phyloP scores from a whole-genome alignment of 148 eudicot species.

The Rhododendron henanense region DNA sequence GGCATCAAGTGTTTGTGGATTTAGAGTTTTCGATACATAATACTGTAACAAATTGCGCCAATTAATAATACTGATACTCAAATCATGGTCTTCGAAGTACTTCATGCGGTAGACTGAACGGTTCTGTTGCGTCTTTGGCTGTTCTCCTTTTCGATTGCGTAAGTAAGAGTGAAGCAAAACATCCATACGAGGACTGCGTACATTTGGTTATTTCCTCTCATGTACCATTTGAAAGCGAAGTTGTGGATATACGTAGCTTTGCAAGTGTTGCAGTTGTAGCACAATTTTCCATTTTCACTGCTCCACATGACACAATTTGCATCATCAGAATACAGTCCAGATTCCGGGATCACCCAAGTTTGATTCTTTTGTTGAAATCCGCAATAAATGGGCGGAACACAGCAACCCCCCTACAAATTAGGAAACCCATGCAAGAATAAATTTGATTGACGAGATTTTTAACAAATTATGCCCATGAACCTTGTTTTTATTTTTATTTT shows the following conservation, averaged over 20 bases:
- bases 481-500: no score
- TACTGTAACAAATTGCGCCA: no score
- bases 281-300: not conserved
- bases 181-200: not conserved
- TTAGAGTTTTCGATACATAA: no score
- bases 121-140: not conserved
- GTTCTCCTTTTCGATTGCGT: not conserved
- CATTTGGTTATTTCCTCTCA: not conserved
- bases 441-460: not conserved
- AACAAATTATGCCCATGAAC: not conserved
- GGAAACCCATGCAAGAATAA: not conserved
- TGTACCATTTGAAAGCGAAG: not conserved
- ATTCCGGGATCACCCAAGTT: not conserved
- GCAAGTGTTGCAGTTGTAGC: not conserved
- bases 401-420: not conserved
- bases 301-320: not conserved
- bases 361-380: not conserved
- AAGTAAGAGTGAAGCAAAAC: not conserved
- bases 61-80: no score
- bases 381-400: not conserved
- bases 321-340: not conserved
- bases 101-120: not conserved
- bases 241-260: not conserved
- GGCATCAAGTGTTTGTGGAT: not conserved
- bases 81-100: no score